phyloP scores from a whole-genome alignment of 2,329 filamentous ascomycete species.

The Shiraia bambusicola region DNA sequence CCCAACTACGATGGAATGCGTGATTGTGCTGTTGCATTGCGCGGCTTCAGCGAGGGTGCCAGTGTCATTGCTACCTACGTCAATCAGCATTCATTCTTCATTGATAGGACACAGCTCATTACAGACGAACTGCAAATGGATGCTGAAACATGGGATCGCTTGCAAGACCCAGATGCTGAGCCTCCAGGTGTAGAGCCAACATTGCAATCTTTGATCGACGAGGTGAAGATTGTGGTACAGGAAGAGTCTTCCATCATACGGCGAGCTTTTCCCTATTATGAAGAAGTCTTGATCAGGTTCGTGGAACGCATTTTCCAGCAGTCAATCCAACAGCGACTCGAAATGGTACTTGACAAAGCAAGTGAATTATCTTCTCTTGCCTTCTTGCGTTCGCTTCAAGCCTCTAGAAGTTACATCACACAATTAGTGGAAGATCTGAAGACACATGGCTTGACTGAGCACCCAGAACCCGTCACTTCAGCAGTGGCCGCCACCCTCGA shows the following conservation, averaged over 20 bases:
- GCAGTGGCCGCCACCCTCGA: conserved; percentile 74
- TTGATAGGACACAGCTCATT: conserved; percentile 89
- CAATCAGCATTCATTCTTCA: conserved; percentile 99
- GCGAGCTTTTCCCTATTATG: conserved; percentile 92
- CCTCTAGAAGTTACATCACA: conserved; percentile 85
- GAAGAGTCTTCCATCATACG: conserved; percentile 98
- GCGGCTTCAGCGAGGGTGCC: conserved; percentile 93
- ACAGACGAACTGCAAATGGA: conserved; percentile 80
- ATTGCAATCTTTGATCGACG: conserved; percentile 86
- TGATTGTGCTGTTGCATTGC: conserved; percentile 89
- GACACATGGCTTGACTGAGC: conserved; percentile 88
- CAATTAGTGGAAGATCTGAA: conserved; percentile 90
- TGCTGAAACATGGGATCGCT: conserved; percentile 75
- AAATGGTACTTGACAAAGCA: conserved; percentile 94
- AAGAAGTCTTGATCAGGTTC: conserved; percentile 90
- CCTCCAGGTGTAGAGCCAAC: conserved; percentile 89
- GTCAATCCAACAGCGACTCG: conserved; percentile 91
- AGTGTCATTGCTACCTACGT: conserved; percentile 96
- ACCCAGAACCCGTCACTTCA: conserved; percentile 86
- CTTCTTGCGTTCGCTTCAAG: conserved; percentile 86
- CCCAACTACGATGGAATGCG: conserved; percentile 98
- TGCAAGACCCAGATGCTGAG: conserved; percentile 92
- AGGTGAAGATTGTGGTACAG: conserved; percentile 93
- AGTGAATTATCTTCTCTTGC: conserved; percentile 87
- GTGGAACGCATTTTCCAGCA: conserved; percentile 96